Conservation (phyloP, 192 early-diverging fungal species). For the Ambispora gerdemannii region DNA sequence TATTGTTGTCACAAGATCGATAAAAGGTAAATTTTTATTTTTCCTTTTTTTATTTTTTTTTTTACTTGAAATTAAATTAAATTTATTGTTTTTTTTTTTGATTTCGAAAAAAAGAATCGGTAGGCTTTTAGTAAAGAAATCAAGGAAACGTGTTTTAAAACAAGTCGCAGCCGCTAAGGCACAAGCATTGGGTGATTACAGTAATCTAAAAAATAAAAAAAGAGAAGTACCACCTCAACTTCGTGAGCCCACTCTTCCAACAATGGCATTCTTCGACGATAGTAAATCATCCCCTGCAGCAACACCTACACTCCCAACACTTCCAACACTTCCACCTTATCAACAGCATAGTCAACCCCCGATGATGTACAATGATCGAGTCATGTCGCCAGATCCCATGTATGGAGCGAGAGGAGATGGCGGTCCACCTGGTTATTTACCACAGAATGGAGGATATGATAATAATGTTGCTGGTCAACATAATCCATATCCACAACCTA, state of each 20-base stretch:
- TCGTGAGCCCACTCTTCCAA: constrained; percentile 8
- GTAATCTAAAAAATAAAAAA: background rate
- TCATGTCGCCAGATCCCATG: background rate
- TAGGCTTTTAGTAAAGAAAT: constrained; percentile 56
- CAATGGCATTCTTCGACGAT: background rate
- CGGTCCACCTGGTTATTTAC: background rate
- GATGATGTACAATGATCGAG: background rate
- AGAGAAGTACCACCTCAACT: background rate
- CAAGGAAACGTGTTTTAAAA: constrained; percentile 44
- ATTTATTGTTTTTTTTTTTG: background rate
- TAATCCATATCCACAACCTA: background rate
- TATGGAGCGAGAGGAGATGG: background rate
- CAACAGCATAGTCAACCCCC: background rate
- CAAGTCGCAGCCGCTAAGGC: constrained; percentile 23
- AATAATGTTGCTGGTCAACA: constrained; percentile 4
- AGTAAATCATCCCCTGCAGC: background rate
- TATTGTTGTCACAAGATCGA: constrained; percentile 87
- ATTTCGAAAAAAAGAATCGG: constrained; percentile 45
- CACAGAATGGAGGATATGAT: background rate
- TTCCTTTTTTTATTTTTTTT: constrained; percentile 3
- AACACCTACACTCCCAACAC: background rate
- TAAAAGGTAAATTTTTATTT: constrained; percentile 60
- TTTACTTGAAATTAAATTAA: background rate
- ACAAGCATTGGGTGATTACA: background rate
- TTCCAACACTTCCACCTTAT: background rate